These are phyloP conservation scores for Danielia oregonensis DNA, from an alignment of 805 yeast species.

Conservation along the genomic window DNA sequence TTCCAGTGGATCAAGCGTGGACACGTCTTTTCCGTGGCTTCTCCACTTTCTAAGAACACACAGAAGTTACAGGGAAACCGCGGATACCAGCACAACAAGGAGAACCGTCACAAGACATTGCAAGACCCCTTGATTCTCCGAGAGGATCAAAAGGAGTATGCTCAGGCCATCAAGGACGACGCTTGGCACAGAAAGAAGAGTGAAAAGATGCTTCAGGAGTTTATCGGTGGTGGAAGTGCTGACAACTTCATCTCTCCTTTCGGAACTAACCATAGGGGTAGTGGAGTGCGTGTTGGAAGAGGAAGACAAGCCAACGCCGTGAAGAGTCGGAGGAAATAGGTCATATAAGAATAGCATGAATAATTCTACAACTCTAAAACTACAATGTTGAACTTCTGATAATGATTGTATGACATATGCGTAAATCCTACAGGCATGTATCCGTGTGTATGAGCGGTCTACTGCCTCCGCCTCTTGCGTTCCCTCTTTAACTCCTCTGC, in stretches of 20 bases:
- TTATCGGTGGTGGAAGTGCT: conserved; percentile 94
- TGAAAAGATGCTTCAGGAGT: conserved; percentile 80
- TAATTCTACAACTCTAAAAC: too few species aligned
- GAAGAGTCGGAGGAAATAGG: conserved; percentile 20
- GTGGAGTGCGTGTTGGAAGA: conserved; percentile 77
- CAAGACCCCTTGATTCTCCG: conserved; percentile 58
- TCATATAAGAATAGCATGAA: too few species aligned
- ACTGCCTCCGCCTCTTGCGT: too few species aligned
- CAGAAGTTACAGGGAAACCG: conserved; percentile 71
- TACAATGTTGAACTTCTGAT: too few species aligned
- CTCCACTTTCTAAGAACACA: conserved; percentile 82
- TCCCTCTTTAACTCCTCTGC: conserved; percentile 10
- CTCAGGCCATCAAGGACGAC: conserved; percentile 80
- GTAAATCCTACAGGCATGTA: too few species aligned
- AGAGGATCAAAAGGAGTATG: conserved; percentile 94
- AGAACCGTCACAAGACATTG: conserved; percentile 47
- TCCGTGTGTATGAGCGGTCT: too few species aligned
- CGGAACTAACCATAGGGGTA: conserved; percentile 34
- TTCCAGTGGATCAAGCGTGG: conserved; percentile 95
- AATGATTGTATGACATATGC: too few species aligned
- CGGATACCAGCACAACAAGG: conserved; percentile 71
- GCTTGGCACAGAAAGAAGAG: conserved; percentile 83
- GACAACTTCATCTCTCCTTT: conserved; percentile 89
- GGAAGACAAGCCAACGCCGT: conserved; percentile 77
- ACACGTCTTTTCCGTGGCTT: conserved; percentile 71